Percentiles rank a stretch among this genome's conserved stretches.
phyloP scores from a whole-genome alignment of 768 basidiomycete genomes.

The Hebeloma cylindrosporum region DNA sequence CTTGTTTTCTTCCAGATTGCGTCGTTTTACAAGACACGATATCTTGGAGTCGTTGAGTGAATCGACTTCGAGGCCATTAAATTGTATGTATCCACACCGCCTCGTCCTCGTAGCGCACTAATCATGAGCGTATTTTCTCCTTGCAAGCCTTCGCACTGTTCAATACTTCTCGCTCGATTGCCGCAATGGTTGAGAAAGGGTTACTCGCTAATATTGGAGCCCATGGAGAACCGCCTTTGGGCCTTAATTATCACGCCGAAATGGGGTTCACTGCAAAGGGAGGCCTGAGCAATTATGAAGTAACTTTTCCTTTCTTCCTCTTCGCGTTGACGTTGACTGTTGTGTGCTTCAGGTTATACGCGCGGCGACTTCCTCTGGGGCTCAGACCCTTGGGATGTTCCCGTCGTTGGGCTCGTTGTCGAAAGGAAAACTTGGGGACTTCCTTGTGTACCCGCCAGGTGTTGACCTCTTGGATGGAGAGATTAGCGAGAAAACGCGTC shows the following conservation, averaged over 20 bases:
- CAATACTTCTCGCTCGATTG: conserved; percentile 67
- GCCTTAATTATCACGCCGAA: conserved; percentile 76
- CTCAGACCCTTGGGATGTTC: conserved; percentile 62
- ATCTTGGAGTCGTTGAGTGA: conserved; percentile 60
- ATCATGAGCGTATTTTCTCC: conserved; percentile 1
- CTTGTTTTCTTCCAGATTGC: conserved; percentile 42
- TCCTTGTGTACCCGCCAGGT: conserved; percentile 62
- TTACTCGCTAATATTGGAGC: conserved; percentile 67
- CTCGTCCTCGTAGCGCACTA: neutral
- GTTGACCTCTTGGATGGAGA: conserved; percentile 57
- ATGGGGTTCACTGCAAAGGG: conserved; percentile 65
- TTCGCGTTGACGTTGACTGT: neutral
- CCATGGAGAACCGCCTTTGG: conserved; percentile 71
- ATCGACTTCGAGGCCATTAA: conserved; percentile 55
- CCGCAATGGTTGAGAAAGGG: conserved; percentile 67
- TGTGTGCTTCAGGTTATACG: conserved; percentile 49
- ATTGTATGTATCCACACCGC: conserved; percentile 60
- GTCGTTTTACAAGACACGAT: conserved; percentile 65
- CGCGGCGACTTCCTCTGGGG: conserved; percentile 67
- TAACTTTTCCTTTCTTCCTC: conserved; percentile 20
- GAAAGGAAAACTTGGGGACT: conserved; percentile 68
- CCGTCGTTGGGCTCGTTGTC: conserved; percentile 62
- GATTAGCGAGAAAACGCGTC: conserved; percentile 45
- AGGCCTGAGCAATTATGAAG: conserved; percentile 72
- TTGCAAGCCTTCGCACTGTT: conserved; percentile 58